These are phyloP conservation scores for Phaffomyces opuntiae DNA, from an alignment of 805 yeast genomes.

Conservation along the genomic window DNA sequence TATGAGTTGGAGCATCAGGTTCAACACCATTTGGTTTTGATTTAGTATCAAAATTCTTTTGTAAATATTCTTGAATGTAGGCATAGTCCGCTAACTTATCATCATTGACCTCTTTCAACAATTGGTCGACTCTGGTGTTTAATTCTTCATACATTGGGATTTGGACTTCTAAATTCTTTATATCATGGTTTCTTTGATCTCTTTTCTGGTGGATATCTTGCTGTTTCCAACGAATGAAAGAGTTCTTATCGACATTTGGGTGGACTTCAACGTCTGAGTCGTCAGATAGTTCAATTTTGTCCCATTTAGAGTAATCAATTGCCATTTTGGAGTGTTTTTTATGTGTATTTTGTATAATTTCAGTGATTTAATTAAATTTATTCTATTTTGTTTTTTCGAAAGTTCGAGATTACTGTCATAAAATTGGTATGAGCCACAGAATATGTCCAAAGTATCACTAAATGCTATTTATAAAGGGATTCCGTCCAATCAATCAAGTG, in stretches of 20 bases:
- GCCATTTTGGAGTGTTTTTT: constrained; percentile 40
- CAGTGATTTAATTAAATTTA: too few relatives aligned
- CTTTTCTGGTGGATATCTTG: constrained; percentile 95
- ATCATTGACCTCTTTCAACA: constrained; percentile 39
- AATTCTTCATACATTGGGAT: constrained; percentile 73
- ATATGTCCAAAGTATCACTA: too few relatives aligned
- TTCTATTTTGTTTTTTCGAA: neutral
- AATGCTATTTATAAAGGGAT: constrained; percentile 1
- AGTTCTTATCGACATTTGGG: constrained; percentile 91
- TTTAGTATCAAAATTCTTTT: constrained; percentile 44
- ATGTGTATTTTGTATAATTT: neutral
- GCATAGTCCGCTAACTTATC: constrained; percentile 28
- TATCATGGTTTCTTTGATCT: constrained; percentile 68
- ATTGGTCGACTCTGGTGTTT: constrained; percentile 61
- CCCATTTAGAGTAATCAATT: constrained; percentile 97
- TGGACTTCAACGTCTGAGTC: constrained; percentile 97
- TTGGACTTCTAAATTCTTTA: constrained; percentile 69
- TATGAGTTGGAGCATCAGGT: constrained; percentile 55
- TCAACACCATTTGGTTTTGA: constrained; percentile 49
- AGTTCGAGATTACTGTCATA: neutral
- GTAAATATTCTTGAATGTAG: constrained; percentile 35
- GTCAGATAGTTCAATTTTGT: constrained; percentile 89
- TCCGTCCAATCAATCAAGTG: constrained; percentile 19
- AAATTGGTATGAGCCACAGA: neutral
- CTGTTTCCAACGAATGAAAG: constrained; percentile 94